phyloP scores from a whole-genome alignment of 2,329 filamentous ascomycete species.

The Diaporthe nobilis region DNA sequence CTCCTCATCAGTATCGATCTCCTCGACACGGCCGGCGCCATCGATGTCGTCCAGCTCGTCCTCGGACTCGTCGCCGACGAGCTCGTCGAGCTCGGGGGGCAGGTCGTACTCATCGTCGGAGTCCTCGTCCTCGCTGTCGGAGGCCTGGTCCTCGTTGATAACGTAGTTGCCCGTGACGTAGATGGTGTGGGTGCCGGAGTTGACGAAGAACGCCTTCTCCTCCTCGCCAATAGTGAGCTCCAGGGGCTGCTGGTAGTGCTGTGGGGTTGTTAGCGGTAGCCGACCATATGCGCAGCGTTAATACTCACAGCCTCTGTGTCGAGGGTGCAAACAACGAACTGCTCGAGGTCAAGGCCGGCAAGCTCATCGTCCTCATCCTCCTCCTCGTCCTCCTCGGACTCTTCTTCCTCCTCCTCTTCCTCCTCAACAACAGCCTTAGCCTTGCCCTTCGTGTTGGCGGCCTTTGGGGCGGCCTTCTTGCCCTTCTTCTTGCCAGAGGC shows the following conservation, averaged over 20 bases:
- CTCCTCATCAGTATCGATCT: conserved; percentile 85
- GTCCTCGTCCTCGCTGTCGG: conserved; percentile 75
- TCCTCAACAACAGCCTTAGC: conserved; percentile 70
- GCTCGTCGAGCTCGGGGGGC: conserved; percentile 83
- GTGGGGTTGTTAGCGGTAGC: conserved; percentile 47
- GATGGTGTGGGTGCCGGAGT: conserved; percentile 89
- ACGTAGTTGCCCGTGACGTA: conserved; percentile 98
- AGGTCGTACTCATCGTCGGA: conserved; percentile 89
- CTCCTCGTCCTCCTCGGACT: conserved; percentile 64
- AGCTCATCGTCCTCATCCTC: conserved; percentile 67
- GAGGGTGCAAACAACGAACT: conserved; percentile 95
- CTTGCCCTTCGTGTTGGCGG: conserved; percentile 48
- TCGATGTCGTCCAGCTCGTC: conserved; percentile 85
- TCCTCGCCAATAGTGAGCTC: conserved; percentile 92
- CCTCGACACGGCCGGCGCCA: conserved; percentile 81
- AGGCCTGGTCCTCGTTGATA: conserved; percentile 75
- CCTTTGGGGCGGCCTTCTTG: conserved; percentile 57
- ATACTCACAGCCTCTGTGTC: conserved; percentile 87
- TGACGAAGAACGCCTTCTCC: conserved; percentile 93
- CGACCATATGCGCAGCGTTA: conserved; percentile 22
- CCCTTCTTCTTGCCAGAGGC: conserved; percentile 74
- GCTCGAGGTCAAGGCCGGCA: conserved; percentile 79
- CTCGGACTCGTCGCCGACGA: conserved; percentile 77
- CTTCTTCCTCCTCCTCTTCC: conserved; percentile 74
- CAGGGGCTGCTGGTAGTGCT: conserved; percentile 96